Evolutionary conservation across 148 eudicot species (phyloP).

Genomic region (Chenopodium suecicum): DNA sequence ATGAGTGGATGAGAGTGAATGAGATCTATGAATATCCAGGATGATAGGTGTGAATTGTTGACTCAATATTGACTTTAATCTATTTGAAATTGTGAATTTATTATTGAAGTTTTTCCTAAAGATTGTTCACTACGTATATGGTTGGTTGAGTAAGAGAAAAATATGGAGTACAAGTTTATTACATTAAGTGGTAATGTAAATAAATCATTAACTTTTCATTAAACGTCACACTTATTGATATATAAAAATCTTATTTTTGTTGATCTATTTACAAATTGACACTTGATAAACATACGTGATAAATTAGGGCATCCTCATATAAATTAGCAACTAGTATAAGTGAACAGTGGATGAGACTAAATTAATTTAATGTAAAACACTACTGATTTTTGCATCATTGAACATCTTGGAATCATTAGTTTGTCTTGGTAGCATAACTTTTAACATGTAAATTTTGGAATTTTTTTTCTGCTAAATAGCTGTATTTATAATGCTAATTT

Average conservation of each 20-base stretch:
- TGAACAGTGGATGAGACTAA: too few relatives aligned
- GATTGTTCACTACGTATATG: not conserved
- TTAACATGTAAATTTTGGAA: not conserved
- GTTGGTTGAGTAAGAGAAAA: not conserved
- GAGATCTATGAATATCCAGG: too few relatives aligned
- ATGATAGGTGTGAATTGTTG: constrained; percentile 3
- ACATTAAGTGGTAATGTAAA: too few relatives aligned
- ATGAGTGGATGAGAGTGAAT: not conserved
- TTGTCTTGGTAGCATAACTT: not conserved
- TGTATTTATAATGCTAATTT: not conserved
- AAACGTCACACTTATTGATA: too few relatives aligned
- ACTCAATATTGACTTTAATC: constrained; percentile 10
- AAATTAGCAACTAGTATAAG: not conserved
- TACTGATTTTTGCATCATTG: not conserved
- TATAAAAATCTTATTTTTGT: too few relatives aligned
- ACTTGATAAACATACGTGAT: too few relatives aligned
- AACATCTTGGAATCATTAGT: not conserved
- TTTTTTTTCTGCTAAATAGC: not conserved
- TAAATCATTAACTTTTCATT: too few relatives aligned
- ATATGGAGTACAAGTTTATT: too few relatives aligned
- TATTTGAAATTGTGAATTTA: constrained; percentile 8
- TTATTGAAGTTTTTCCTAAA: not conserved
- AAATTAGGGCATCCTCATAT: too few relatives aligned
- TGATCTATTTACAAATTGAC: too few relatives aligned
- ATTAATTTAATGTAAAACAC: not conserved